These are phyloP conservation scores for Scorias spongiosa DNA, from an alignment of 2,329 filamentous ascomycete species.

Conservation along the genomic window DNA sequence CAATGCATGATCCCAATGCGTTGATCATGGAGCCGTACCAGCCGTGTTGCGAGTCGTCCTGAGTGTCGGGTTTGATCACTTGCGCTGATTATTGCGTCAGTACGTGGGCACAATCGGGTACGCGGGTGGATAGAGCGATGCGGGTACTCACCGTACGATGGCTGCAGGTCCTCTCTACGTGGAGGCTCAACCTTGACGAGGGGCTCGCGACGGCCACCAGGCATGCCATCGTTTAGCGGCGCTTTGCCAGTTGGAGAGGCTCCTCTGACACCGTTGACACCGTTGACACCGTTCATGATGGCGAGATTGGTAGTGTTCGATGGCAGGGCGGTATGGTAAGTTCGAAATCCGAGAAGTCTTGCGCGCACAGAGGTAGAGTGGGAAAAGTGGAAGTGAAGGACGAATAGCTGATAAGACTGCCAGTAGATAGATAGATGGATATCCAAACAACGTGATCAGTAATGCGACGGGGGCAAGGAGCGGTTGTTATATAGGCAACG, in stretches of 20 bases:
- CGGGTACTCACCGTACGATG: conserved; percentile 39
- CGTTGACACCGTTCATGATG: conserved; percentile 13
- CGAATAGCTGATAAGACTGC: too few species aligned
- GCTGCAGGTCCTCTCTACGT: conserved; percentile 68
- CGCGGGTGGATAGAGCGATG: too few species aligned
- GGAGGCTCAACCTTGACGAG: conserved; percentile 58
- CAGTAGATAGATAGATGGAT: not conserved
- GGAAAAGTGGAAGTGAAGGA: too few species aligned
- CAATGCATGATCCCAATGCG: conserved; percentile 55
- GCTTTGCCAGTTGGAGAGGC: conserved; percentile 23
- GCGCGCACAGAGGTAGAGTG: too few species aligned
- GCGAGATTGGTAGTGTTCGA: not conserved
- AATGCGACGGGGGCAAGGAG: too few species aligned
- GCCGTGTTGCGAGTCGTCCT: conserved; percentile 54
- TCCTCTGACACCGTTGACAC: conserved; percentile 3
- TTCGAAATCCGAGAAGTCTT: too few species aligned
- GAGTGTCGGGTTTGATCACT: conserved; percentile 42
- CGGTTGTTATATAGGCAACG: not conserved
- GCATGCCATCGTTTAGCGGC: conserved; percentile 11
- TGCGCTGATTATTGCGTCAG: conserved; percentile 32
- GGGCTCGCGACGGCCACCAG: conserved; percentile 8
- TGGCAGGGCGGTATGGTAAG: too few species aligned
- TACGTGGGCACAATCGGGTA: too few species aligned
- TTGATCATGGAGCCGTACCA: conserved; percentile 75
- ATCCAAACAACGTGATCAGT: too few species aligned